Evolutionary conservation across 306 rosid genomes (phyloP).

Genomic region (Cicer cuneatum): DNA sequence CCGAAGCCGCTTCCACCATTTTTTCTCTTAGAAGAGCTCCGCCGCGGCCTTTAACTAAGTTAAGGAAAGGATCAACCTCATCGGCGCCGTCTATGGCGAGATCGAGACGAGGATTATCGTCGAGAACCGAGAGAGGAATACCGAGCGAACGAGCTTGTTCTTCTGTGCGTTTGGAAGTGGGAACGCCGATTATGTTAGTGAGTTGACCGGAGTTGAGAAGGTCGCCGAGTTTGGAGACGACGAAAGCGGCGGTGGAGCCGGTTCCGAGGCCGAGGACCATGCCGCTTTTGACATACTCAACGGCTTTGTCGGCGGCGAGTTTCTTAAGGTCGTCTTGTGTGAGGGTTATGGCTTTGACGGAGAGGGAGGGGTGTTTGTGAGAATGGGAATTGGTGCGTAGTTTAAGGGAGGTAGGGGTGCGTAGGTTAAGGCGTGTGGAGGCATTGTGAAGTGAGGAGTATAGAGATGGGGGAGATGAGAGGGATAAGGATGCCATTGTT

Average conservation of each 20-base stretch:
- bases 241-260: slow-evolving; percentile 92
- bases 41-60: slow-evolving; percentile 82
- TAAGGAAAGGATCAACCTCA: slow-evolving; percentile 78
- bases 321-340: slow-evolving; percentile 84
- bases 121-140: slow-evolving; percentile 80
- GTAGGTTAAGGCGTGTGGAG: slow-evolving; percentile 57
- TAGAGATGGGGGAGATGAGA: slow-evolving; percentile 57
- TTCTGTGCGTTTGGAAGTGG: slow-evolving; percentile 87
- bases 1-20: slow-evolving; percentile 91
- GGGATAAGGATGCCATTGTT: slow-evolving; percentile 72
- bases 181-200: slow-evolving; percentile 71
- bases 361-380: slow-evolving; percentile 39
- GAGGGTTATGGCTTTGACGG: slow-evolving; percentile 68
- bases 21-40: slow-evolving; percentile 81
- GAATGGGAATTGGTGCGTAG: slow-evolving; percentile 45
- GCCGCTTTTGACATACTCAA: slow-evolving; percentile 74
- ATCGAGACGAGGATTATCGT: slow-evolving; percentile 72
- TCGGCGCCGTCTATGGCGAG: slow-evolving; percentile 90
- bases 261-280: slow-evolving; percentile 95
- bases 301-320: slow-evolving; percentile 89
- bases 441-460: slow-evolving; percentile 59
- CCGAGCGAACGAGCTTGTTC: slow-evolving; percentile 80
- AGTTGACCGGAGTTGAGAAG: slow-evolving; percentile 66
- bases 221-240: slow-evolving; percentile 76
- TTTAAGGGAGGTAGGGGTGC: slow-evolving; percentile 52